phyloP scores from a whole-genome alignment of 768 basidiomycete species.

The Suillus subalutaceus region DNA sequence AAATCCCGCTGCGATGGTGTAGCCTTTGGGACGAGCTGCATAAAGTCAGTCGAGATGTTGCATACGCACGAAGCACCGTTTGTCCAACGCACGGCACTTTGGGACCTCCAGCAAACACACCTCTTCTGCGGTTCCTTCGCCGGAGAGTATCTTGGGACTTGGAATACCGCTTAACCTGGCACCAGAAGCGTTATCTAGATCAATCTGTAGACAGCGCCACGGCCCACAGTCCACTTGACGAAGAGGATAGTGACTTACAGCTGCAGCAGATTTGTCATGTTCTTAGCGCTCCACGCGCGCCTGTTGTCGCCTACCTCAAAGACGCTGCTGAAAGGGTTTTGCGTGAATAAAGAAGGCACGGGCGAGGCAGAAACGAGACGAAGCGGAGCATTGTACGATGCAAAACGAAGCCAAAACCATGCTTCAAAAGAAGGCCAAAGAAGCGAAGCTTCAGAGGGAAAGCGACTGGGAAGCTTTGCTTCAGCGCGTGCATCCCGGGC shows the following conservation, averaged over 20 bases:
- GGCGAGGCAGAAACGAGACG: conserved; percentile 36
- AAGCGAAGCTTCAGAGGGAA: conserved; percentile 60
- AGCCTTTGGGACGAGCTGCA: conserved; percentile 62
- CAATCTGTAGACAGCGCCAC: conserved; percentile 47
- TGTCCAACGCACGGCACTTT: conserved; percentile 24
- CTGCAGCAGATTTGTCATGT: conserved; percentile 54
- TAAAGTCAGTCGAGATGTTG: conserved; percentile 45
- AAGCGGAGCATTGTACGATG: conserved; percentile 31
- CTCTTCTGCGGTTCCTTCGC: conserved; percentile 54
- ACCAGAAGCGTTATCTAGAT: conserved; percentile 67
- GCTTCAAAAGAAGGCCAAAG: conserved; percentile 66
- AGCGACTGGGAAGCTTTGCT: conserved; percentile 68
- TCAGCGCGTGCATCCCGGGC: conserved; percentile 52
- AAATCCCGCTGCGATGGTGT: conserved; percentile 40
- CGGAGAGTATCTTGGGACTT: conserved; percentile 62
- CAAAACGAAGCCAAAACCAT: conserved; percentile 51
- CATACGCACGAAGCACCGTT: conserved; percentile 27
- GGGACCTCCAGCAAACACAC: conserved; percentile 30
- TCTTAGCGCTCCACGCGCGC: conserved; percentile 55
- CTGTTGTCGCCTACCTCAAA: conserved; percentile 49
- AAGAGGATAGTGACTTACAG: conserved; percentile 42
- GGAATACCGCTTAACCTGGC: conserved; percentile 64
- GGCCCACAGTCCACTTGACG: conserved; percentile 51
- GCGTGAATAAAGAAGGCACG: conserved; percentile 48
- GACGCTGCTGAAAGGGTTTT: conserved; percentile 41